Evolutionary conservation across 352 stramenopile genomes (phyloP).

Genomic region (Thalassiosira livingstoniorum): DNA sequence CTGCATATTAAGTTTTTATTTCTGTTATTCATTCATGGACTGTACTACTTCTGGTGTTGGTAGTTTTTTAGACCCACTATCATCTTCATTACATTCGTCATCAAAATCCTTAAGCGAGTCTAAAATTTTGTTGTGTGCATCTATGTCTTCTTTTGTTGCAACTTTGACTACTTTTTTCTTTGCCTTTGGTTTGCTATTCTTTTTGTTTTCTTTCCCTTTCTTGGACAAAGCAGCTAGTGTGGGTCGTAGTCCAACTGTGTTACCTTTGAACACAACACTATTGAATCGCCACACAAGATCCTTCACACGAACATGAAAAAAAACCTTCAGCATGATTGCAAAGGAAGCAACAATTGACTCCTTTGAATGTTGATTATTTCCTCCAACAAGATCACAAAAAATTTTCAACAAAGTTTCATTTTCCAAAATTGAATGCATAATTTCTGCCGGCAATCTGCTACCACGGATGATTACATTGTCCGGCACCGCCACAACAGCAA

Average conservation of each 20-base stretch:
- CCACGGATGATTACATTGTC: not conserved
- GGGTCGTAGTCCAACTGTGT: not conserved
- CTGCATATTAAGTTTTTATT: not conserved
- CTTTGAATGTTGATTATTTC: not conserved
- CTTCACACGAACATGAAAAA: not conserved
- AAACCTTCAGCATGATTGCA: not conserved
- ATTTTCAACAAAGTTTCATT: not conserved
- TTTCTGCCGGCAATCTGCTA: not conserved
- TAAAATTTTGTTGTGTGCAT: not conserved
- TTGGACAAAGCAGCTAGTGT: not conserved
- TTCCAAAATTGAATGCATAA: not conserved
- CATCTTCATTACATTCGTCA: not conserved
- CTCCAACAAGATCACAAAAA: not conserved
- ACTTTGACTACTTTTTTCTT: not conserved
- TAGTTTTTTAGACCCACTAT: not conserved
- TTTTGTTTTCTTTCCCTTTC: not conserved
- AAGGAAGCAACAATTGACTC: not conserved
- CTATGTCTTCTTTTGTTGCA: not conserved
- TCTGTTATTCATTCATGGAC: not conserved
- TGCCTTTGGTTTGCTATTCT: not conserved
- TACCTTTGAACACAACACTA: not conserved
- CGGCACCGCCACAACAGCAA: not conserved
- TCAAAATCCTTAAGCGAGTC: not conserved
- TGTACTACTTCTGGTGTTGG: not conserved
- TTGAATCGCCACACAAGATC: not conserved